These are phyloP conservation scores for Flaveria trinervia DNA, from an alignment of 129 eudicot genomes.

Conservation along the genomic window DNA sequence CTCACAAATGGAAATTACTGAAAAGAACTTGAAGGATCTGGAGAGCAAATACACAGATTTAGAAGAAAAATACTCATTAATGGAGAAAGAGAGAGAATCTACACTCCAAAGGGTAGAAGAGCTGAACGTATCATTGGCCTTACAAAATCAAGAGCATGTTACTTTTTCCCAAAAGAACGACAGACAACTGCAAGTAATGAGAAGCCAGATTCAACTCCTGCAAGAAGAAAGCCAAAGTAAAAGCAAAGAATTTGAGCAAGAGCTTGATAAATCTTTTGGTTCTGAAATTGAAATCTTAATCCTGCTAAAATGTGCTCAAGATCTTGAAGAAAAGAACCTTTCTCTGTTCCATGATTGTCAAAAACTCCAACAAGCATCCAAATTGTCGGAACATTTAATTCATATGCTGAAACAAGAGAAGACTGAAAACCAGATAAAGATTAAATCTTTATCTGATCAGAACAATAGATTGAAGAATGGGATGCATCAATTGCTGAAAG, in stretches of 20 bases:
- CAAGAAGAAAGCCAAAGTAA: conserved; percentile 45
- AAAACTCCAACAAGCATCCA: conserved; percentile 50
- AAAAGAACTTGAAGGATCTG: conserved; percentile 44
- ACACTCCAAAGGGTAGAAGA: conserved; percentile 53
- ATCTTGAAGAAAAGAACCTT: conserved; percentile 45
- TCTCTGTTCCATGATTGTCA: conserved; percentile 43
- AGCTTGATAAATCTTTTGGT: conserved; percentile 51
- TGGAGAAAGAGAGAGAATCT: conserved; percentile 65
- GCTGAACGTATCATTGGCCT: conserved; percentile 48
- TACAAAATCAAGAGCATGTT: conserved; percentile 57
- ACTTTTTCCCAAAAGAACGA: conserved; percentile 13
- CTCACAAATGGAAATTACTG: conserved; percentile 54
- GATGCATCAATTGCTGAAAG: conserved; percentile 47
- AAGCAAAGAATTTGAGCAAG: conserved; percentile 48
- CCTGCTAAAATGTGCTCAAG: conserved; percentile 46
- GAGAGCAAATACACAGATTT: conserved; percentile 30
- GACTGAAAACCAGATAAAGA: conserved; percentile 39
- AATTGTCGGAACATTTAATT: conserved; percentile 46
- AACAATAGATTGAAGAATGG: conserved; percentile 45
- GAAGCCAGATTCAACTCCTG: conserved; percentile 41
- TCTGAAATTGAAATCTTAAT: conserved; percentile 61
- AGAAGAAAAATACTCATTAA: conserved; percentile 27
- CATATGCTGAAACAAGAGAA: conserved; percentile 43
- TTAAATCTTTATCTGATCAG: conserved; percentile 55
- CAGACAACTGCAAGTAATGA: conserved; percentile 16